Percentiles rank a stretch among this genome's conserved stretches.
phyloP scores from a whole-genome alignment of 257 asterid genomes.

The Solanum bukasovii region DNA sequence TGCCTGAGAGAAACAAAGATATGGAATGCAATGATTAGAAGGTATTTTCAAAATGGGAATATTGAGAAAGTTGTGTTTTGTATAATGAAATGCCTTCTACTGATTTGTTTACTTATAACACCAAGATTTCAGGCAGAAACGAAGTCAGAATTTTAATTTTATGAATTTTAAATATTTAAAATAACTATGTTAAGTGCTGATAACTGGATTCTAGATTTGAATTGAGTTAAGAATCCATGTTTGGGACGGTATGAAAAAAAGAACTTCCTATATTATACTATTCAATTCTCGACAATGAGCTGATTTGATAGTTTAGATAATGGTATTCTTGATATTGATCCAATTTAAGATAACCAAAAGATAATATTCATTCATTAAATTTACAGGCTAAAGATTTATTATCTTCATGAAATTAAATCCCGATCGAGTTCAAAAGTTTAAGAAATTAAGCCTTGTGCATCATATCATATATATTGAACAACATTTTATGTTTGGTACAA shows the following conservation, averaged over 20 bases:
- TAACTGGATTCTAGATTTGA: neutral
- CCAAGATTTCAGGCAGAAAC: conserved; percentile 36
- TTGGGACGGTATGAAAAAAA: too few species aligned
- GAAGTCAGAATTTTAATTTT: neutral
- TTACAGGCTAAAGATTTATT: neutral
- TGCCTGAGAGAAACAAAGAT: conserved; percentile 21
- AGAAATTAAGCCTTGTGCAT: neutral
- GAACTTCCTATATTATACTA: neutral
- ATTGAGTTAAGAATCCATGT: too few species aligned
- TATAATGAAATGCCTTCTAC: conserved; percentile 27
- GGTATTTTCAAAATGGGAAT: conserved; percentile 40
- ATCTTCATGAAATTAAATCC: neutral
- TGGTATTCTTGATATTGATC: neutral
- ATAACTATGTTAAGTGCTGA: too few species aligned
- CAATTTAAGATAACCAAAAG: neutral
- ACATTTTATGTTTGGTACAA: neutral
- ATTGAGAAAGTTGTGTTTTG: conserved; percentile 20
- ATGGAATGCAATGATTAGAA: conserved; percentile 47
- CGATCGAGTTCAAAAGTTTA: neutral
- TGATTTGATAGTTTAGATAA: neutral
- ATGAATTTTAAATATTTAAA: neutral
- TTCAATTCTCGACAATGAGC: neutral
- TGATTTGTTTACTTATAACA: conserved; percentile 52
- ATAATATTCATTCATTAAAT: neutral
- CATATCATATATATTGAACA: neutral